Base-by-base conservation (phyloP, 495 filamentous ascomycete species). In the Penicillium pancosmium region DNA sequence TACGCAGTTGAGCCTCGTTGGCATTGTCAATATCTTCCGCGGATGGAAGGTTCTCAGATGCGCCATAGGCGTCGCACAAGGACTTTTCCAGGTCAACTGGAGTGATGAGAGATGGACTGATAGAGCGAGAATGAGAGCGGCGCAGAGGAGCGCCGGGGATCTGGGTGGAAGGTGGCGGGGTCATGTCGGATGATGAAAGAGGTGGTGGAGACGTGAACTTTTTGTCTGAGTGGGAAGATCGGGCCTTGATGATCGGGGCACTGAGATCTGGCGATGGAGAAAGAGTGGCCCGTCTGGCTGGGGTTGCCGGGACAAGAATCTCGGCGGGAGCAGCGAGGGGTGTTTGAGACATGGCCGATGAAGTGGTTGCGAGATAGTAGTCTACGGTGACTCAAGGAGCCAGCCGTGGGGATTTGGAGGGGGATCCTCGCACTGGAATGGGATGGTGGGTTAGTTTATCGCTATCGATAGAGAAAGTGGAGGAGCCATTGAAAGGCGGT, bases 81-180 rank as follows among this genome's bases (percentile, higher is more conserved):
- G 79, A 81, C 56, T 77, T 78, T 38, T 82, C 80, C 38, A 87
- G 59, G 31, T 85, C 85, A 7, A 82, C 77, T 38, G 87, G 86
- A 21, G 88, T 86, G 21, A 84, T 74, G 58, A 71, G 76, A 66
- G 61, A 75, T 61, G 76, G 76, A 59, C 69, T 78, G 43, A 62
- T 53, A 4, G 68, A 70, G 44, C 63, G 65, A 5, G 78, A 79
- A 67, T 68, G 73, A 18, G 77, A 74, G 10, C 72, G 67, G 50
- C 65, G 76, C 52, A 65, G 76, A 62, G 65, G 77, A 61, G 75
- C 72, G 38, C 68, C 71, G 4, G 80, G 80, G 19, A 84, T 68
- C 66, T 92, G 90, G 6, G 88, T 86, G 2, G 90, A 91, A 1
- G 89, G 90, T 11, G 90, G 90, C 0, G 90, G 89, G 5, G 90